Evolutionary conservation across 1,284 basidiomycete species (phyloP), one percentile per base, ranked within the genome.

Genomic region (Chalciporus sp.): DNA sequence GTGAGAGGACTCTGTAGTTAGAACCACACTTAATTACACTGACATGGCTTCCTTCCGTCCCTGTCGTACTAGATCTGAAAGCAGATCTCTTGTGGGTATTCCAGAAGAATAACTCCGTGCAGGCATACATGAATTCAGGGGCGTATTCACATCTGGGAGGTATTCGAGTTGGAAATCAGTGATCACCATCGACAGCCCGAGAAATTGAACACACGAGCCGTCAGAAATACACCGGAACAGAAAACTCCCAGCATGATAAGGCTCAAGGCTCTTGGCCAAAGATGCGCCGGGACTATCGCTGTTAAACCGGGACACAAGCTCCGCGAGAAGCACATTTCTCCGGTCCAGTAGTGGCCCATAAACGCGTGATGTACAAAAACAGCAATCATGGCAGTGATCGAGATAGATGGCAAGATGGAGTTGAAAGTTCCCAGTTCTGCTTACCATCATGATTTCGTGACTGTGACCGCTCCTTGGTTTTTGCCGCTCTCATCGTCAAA

Each of bases 111-210:
- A 67, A 65, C 44, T 40, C 42, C 58, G 58, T 53, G 42, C 52
- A 52, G 7, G n/a, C 11, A 33, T 49, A 49, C 56, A 66, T 69
- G 61, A 66, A 58, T 8, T 62, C 67, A 65, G 64, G 67, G 65
- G 62, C 67, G 51, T 26, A n/a, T 19, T 63, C 64, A 64, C 63
- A 61, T 60, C 64, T 63, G 20, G 20, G 20, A 33, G 28, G n/a
- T n/a, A n/a, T n/a, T n/a, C n/a, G n/a, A 7, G 27, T 27, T 43
- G 53, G 56, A 54, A 49, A 65, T 65, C 52, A 55, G 47, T 33
- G 42, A 65, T 67, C 58, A 52, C 4, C 37, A 31, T 3, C 10
- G 10, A n/a, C 27, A 17, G n/a, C 29, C 10, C 8, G 37, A n/a
- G 39, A 9, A 27, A 11, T 29, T 42, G 9, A 28, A 19, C 6